Percentiles rank a stretch among this genome's conserved stretches.
These are phyloP conservation scores for Physcomitrium patens DNA, from an alignment of 225 moss, liverwort and hornwort genomes.

Conservation along the genomic window DNA sequence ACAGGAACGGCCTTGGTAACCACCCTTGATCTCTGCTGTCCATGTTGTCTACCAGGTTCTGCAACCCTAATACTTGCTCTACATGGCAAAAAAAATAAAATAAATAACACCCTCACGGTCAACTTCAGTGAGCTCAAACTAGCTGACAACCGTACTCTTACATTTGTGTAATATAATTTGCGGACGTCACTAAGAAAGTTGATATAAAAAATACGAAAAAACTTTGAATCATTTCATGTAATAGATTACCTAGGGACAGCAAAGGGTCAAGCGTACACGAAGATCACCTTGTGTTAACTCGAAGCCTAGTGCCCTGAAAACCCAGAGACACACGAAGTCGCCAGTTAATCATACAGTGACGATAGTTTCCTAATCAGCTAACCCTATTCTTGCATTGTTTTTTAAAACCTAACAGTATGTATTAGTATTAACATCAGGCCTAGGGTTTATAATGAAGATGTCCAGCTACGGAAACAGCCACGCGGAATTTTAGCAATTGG, in stretches of 20 bases:
- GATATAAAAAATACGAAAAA: not conserved
- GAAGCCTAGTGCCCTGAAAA: constrained; percentile 47
- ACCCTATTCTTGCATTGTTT: constrained; percentile 20
- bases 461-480: not conserved
- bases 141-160: not conserved
- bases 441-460: not conserved
- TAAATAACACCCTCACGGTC: constrained; percentile 4
- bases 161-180: not conserved
- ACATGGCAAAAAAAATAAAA: constrained; percentile 27
- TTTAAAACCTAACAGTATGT: not conserved
- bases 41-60: constrained; percentile 34
- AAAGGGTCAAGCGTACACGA: constrained; percentile 44
- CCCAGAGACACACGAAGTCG: constrained; percentile 23
- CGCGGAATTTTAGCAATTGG: not conserved
- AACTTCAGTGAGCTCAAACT: constrained; percentile 15
- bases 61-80: constrained; percentile 42
- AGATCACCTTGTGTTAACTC: constrained; percentile 63
- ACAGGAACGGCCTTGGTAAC: constrained; percentile 73
- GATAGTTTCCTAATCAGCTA: constrained; percentile 3
- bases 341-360: constrained; percentile 28
- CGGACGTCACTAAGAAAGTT: constrained; percentile 9
- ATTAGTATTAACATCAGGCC: not conserved
- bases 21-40: constrained; percentile 47
- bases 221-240: constrained; percentile 26
- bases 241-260: constrained; percentile 36